These are phyloP conservation scores for Crassisporium funariophilum DNA, from an alignment of 768 basidiomycete species.

Conservation along the genomic window DNA sequence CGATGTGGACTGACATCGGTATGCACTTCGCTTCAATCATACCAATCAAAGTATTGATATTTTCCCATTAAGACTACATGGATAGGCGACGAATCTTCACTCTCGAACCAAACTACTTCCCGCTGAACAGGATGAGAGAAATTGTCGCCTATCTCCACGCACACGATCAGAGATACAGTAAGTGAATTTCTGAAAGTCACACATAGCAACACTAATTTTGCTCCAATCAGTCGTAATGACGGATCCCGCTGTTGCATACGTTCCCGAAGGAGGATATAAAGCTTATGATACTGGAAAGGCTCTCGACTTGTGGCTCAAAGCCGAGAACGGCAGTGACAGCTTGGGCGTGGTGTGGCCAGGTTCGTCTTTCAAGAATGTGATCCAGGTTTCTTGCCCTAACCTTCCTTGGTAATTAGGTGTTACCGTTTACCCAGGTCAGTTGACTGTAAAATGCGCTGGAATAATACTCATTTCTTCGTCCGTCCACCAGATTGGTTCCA, in stretches of 20 bases:
- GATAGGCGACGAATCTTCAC: slow-evolving; percentile 68
- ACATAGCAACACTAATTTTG: background rate
- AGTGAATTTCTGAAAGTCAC: slow-evolving; percentile 14
- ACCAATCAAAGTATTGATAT: background rate
- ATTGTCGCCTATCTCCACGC: slow-evolving; percentile 62
- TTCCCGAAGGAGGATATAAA: slow-evolving; percentile 48
- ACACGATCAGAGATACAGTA: slow-evolving; percentile 61
- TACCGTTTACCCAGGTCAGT: slow-evolving; percentile 55
- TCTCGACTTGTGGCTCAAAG: slow-evolving; percentile 62
- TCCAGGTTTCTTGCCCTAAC: background rate
- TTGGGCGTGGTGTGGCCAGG: slow-evolving; percentile 70
- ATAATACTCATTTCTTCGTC: background rate
- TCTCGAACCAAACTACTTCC: slow-evolving; percentile 68
- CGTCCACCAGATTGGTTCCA: slow-evolving; percentile 59
- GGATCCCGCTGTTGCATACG: slow-evolving; percentile 65
- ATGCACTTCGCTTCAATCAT: slow-evolving; percentile 2
- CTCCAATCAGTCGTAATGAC: slow-evolving; percentile 62
- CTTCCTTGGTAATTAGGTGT: slow-evolving; percentile 38
- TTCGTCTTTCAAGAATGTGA: slow-evolving; percentile 22
- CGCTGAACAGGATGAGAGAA: slow-evolving; percentile 61
- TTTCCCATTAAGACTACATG: slow-evolving; percentile 59
- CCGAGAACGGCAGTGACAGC: slow-evolving; percentile 57
- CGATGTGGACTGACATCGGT: slow-evolving; percentile 83
- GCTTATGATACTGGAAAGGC: slow-evolving; percentile 57
- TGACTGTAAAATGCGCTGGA: background rate